Evolutionary conservation across 768 basidiomycete species (phyloP).

Genomic region (Rhodotorula toruloides): DNA sequence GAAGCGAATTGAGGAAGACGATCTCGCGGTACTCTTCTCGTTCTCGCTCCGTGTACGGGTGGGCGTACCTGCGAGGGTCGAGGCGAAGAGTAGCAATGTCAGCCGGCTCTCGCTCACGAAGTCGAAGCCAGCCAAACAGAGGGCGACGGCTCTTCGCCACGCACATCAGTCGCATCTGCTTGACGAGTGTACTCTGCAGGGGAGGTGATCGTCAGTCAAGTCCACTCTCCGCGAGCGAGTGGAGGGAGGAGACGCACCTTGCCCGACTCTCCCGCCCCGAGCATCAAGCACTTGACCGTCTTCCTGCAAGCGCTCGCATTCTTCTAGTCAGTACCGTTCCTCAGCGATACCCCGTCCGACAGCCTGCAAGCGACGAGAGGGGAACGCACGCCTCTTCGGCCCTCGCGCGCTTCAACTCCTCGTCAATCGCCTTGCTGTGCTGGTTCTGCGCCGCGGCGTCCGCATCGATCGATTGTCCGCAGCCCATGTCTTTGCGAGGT

Average conservation of each 20-base stretch:
- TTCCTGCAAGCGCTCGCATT: neutral
- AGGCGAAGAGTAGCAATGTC: neutral
- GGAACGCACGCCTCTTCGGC: constrained; percentile 11
- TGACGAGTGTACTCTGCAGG: constrained; percentile 50
- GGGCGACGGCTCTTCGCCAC: constrained; percentile 38
- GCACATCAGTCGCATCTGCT: constrained; percentile 94
- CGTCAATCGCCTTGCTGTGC: constrained; percentile 11
- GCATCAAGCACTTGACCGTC: constrained; percentile 65
- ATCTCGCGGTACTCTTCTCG: constrained; percentile 89
- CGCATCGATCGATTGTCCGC: constrained; percentile 11
- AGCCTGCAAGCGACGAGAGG: neutral
- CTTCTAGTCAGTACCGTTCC: too few species aligned
- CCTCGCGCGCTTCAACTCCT: constrained; percentile 2
- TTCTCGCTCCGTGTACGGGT: constrained; percentile 68
- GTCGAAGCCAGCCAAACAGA: constrained; percentile 59
- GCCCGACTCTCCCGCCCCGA: constrained; percentile 94
- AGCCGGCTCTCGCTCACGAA: neutral
- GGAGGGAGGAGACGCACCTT: constrained; percentile 73
- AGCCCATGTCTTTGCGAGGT: constrained; percentile 10
- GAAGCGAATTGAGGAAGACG: constrained; percentile 82
- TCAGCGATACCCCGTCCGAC: neutral
- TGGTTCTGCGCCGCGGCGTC: neutral
- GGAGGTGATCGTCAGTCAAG: neutral
- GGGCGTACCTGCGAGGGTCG: constrained; percentile 5
- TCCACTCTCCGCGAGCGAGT: neutral